Percentiles rank a stretch among this genome's conserved stretches.
phyloP scores from a whole-genome alignment of 345 rosid genomes.

The Eutrema japonicum region DNA sequence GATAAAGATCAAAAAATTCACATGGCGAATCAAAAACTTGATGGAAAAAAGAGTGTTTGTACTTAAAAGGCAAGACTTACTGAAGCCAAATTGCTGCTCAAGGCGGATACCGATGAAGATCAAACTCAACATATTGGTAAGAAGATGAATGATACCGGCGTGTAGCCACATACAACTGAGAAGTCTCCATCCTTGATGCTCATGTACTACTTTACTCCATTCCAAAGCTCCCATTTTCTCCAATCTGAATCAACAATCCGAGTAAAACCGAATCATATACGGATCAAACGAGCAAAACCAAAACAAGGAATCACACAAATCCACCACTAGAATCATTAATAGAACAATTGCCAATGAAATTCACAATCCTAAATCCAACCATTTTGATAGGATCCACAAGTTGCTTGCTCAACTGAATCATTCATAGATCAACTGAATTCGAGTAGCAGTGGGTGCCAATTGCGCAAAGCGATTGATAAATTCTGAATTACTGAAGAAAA shows the following conservation, averaged over 20 bases:
- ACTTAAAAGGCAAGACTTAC: conserved; percentile 46
- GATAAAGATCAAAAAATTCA: conserved; percentile 4
- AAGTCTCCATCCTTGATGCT: conserved; percentile 89
- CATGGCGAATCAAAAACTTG: neutral
- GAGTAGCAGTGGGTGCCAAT: too few relatives aligned
- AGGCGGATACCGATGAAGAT: conserved; percentile 89
- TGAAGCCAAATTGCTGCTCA: conserved; percentile 92
- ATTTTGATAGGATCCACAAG: neutral
- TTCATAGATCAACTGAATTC: too few relatives aligned
- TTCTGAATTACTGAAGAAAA: neutral
- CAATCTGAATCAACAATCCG: conserved; percentile 54
- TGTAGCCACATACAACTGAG: conserved; percentile 90
- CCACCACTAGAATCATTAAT: neutral
- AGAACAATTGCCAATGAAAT: neutral
- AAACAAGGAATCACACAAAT: conserved; percentile 7
- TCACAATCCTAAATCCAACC: neutral
- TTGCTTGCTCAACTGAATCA: neutral
- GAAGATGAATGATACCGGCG: conserved; percentile 92
- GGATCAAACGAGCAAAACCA: neutral
- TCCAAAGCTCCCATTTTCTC: conserved; percentile 82
- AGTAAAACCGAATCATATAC: conserved; percentile 2
- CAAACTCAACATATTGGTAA: conserved; percentile 84
- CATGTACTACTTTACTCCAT: conserved; percentile 74
- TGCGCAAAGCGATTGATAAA: neutral
- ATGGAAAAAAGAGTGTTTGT: neutral